These are phyloP conservation scores for Hypsizygus ulmarius DNA, from an alignment of 1,284 basidiomycete species.

Conservation along the genomic window DNA sequence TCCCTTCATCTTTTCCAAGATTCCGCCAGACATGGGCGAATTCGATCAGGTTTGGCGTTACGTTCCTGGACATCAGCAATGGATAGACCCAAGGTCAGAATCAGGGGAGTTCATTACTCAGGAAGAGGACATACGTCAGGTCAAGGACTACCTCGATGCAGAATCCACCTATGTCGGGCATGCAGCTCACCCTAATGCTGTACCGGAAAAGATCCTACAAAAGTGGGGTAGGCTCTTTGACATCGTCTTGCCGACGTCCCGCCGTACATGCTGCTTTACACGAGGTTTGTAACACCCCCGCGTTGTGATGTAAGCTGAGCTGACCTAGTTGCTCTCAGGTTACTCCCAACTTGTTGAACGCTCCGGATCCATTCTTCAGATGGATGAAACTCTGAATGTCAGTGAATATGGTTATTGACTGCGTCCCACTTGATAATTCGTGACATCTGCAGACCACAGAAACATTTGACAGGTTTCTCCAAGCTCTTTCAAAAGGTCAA, in stretches of 20 bases:
- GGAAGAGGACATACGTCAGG: constrained; percentile 20
- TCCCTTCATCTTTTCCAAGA: constrained; percentile 36
- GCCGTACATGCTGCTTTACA: constrained; percentile 73
- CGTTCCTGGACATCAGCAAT: constrained; percentile 49
- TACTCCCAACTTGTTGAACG: constrained; percentile 76
- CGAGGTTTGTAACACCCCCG: constrained; percentile 44
- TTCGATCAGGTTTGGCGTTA: constrained; percentile 41
- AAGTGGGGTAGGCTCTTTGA: constrained; percentile 80
- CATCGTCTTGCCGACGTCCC: constrained; percentile 63
- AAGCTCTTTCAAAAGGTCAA: constrained; percentile 38
- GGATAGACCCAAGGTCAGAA: constrained; percentile 39
- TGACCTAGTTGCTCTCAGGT: constrained; percentile 37
- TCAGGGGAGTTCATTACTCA: neutral
- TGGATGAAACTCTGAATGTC: constrained; percentile 64
- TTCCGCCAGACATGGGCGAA: constrained; percentile 9
- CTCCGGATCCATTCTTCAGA: constrained; percentile 71
- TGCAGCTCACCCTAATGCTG: constrained; percentile 27
- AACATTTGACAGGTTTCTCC: constrained; percentile 58
- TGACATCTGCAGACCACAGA: constrained; percentile 49
- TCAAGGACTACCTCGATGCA: constrained; percentile 54
- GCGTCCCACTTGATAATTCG: neutral
- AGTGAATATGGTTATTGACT: constrained; percentile 18
- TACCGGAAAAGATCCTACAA: constrained; percentile 61
- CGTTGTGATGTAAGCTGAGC: neutral
- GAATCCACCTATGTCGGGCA: constrained; percentile 11